Base-by-base conservation (phyloP, 2,329 filamentous ascomycete species). In the Exophiala oligosperma region DNA sequence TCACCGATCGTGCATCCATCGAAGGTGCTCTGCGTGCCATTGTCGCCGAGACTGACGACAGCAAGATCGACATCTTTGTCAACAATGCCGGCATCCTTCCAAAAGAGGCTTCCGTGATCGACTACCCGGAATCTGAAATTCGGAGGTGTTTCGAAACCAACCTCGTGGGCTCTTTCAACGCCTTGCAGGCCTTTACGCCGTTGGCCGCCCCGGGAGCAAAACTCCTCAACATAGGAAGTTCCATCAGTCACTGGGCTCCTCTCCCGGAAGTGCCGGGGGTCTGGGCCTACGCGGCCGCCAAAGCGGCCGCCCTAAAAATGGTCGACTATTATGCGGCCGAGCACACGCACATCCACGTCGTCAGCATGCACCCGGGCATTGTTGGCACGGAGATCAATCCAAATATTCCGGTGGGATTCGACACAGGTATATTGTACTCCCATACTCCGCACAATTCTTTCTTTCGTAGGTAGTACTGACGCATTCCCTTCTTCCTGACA, bases 291-390 rank as follows among this genome's bases (percentile, higher is more conserved):
- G 68, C 72, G 11, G 69, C 71, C 0, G 73, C 73, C 41, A 81
- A 80, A 68, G 59, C 76, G 14, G 73, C 74, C 0, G 64, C 70
- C 0, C 69, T 70, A 44, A 77, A 74, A 56, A 57, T 78, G 17
- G 72, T 78, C 48, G 74, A 80, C 49, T 72, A 70, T 47, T 63
- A 79, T 23, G 70, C 68, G 1, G 59, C 66, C 3, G 77, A 78
- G 50, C 74, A 78, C 56, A 72, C 72, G 0, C 63, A 66, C 3
- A 43, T 79, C 7, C 66, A 69, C 11, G 71, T 79, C 0, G 66
- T 74, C 5, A 72, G 75, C 32, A 64, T 79, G 14, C 77, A 81
- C 17, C 79, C 79, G 0, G 78, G 78, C 11, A 28, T 56, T 11
- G 46, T 62, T 21, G 26, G 17, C 17, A 56, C 60, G 28, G 60